Conservation (phyloP, 768 basidiomycete genomes). For the Fistulinella prunicolor region DNA sequence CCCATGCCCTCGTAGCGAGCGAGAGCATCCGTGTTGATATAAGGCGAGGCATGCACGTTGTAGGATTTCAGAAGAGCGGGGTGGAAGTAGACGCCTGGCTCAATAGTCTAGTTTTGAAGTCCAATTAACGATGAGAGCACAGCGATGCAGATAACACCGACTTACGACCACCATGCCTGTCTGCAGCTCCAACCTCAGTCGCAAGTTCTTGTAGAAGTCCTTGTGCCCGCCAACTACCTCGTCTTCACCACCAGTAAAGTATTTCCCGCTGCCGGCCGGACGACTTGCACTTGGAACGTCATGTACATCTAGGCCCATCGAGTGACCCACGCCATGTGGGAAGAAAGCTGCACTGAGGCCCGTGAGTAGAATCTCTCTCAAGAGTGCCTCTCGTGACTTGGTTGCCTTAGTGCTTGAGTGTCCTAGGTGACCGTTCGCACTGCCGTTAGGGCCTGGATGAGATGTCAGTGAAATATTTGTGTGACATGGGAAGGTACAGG, state of each 20-base stretch:
- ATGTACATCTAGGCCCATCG: conserved; percentile 91
- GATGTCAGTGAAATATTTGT: not conserved
- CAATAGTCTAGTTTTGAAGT: conserved; percentile 62
- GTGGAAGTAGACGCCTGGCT: conserved; percentile 88
- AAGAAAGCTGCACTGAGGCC: conserved; percentile 86
- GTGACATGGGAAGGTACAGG: not conserved
- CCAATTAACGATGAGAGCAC: not conserved
- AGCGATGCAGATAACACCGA: conserved; percentile 14
- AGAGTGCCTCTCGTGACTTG: conserved; percentile 17
- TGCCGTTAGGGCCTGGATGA: conserved; percentile 1
- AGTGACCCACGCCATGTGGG: conserved; percentile 92
- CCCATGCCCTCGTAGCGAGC: conserved; percentile 72
- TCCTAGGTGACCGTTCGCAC: conserved; percentile 1
- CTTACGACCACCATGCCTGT: conserved; percentile 84
- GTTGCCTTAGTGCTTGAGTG: not conserved
- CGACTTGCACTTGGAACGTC: conserved; percentile 84
- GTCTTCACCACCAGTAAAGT: conserved; percentile 73
- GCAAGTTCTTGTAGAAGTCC: conserved; percentile 75
- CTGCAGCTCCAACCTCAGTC: conserved; percentile 71
- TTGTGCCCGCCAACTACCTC: conserved; percentile 55
- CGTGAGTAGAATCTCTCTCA: conserved; percentile 62
- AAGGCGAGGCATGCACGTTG: conserved; percentile 50
- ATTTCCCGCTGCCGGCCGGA: conserved; percentile 53
- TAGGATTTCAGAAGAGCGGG: conserved; percentile 69
- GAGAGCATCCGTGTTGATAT: conserved; percentile 37